Percentiles rank a stretch among this genome's conserved stretches.
These are phyloP conservation scores for Cinchona pubescens DNA, from an alignment of 257 asterid species.

Conservation along the genomic window DNA sequence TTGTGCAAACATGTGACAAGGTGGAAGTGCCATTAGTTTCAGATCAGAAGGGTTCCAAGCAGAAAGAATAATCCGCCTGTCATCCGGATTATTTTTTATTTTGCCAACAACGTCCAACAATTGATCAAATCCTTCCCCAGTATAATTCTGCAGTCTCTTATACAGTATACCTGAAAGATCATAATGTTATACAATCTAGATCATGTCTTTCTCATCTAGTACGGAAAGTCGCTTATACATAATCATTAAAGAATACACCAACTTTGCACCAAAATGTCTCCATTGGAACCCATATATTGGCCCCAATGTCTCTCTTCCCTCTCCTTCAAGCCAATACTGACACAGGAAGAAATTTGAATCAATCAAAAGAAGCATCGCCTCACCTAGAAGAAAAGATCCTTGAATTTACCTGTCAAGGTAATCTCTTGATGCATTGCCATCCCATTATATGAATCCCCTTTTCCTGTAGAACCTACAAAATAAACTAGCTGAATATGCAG, in stretches of 20 bases:
- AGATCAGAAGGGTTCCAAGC: conserved; percentile 57
- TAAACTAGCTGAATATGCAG: conserved; percentile 6
- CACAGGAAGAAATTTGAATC: conserved; percentile 9
- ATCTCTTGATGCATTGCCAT: conserved; percentile 52
- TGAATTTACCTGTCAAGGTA: conserved; percentile 41
- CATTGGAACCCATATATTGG: conserved; percentile 52
- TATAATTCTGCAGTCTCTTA: conserved; percentile 47
- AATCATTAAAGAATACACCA: conserved; percentile 11
- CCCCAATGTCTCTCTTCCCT: conserved; percentile 53
- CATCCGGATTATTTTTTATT: conserved; percentile 45
- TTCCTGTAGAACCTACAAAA: conserved; percentile 37
- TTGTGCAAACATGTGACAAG: conserved; percentile 54
- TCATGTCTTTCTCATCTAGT: conserved; percentile 1
- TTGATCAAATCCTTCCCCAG: conserved; percentile 48
- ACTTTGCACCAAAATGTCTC: conserved; percentile 52
- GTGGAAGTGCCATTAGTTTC: conserved; percentile 47
- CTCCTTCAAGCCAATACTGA: conserved; percentile 43
- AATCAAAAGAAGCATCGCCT: not conserved
- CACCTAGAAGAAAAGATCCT: conserved; percentile 1
- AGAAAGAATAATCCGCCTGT: conserved; percentile 43
- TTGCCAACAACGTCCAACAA: conserved; percentile 37
- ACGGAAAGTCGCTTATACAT: conserved; percentile 5
- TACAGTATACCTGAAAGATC: conserved; percentile 37
- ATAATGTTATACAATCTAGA: conserved; percentile 8
- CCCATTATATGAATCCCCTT: conserved; percentile 56